Conservation (phyloP, 768 basidiomycete genomes). For the Tulasnella sp. region DNA sequence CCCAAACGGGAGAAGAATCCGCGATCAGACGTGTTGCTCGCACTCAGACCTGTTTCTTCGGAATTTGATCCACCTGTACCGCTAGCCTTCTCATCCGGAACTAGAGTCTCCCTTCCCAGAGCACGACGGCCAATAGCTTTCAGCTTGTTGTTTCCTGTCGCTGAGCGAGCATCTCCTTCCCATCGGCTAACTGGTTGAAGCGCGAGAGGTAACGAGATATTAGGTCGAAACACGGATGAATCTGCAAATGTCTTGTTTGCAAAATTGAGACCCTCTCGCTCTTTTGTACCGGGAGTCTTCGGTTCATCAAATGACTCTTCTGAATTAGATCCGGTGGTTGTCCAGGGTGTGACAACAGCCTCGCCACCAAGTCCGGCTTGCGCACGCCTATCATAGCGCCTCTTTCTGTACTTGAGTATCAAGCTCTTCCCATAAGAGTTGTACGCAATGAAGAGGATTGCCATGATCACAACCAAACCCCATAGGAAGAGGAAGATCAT, state of each 20-base stretch:
- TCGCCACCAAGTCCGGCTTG: slow-evolving; percentile 34
- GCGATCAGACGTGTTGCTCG: slow-evolving; percentile 4
- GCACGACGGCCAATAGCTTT: slow-evolving; percentile 7
- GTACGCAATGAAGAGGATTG: slow-evolving; percentile 54
- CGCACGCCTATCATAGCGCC: slow-evolving; percentile 40
- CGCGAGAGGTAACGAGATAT: not conserved
- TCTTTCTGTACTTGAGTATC: slow-evolving; percentile 35
- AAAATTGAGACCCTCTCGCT: not conserved
- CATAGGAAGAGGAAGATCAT: slow-evolving; percentile 70
- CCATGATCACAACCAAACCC: slow-evolving; percentile 74
- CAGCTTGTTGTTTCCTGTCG: not conserved
- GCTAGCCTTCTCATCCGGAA: not conserved
- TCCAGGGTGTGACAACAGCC: slow-evolving; percentile 26
- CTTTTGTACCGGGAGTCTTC: not conserved
- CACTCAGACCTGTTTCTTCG: not conserved
- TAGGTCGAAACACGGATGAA: not conserved
- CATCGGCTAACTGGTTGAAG: not conserved
- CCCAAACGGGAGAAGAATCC: slow-evolving; percentile 3
- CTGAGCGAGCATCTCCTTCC: not conserved
- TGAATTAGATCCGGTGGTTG: slow-evolving; percentile 16
- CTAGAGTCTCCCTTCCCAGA: slow-evolving; percentile 2
- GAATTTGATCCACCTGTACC: not conserved
- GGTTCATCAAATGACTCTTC: not conserved
- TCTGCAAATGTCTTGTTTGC: not conserved
- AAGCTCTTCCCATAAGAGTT: slow-evolving; percentile 44